Base-by-base conservation (phyloP, 108 stramenopile genomes). In the Bacterosira constricta region DNA sequence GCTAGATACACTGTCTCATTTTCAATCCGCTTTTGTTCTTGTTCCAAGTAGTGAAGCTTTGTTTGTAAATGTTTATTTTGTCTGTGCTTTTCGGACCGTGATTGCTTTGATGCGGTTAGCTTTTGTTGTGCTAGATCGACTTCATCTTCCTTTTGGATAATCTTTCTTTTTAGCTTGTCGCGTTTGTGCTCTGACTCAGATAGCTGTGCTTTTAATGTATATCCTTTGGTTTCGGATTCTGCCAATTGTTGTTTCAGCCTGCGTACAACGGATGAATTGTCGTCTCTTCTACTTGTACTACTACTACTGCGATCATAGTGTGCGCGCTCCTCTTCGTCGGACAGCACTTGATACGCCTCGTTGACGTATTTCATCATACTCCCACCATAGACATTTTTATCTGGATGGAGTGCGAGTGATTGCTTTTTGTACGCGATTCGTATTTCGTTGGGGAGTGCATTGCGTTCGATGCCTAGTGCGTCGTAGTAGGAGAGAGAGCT, bases 401-500 rank as follows among this genome's bases (percentile, higher is more conserved):
- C 52, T 21, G 52, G 52, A 15, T 53, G 52, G 25, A 53, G 21
- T 15, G 25, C 8, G 10, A 11, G 27, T 6, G 52, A 23, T 30
- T 30, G 27, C 20, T 15, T 6, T 27, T 27, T 23, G 25, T 53
- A 53, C 29, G 52, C 52, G 11, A 30, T 15, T 6, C 31, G 27
- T 26, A 53, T 53, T 6, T 53, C 25, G 3, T 53, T 30, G 3
- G 6, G 6, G 6, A 30, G 8, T 5, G 52, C 52, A 53, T 53
- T 27, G 21, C 29, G 25, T 6, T 6, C 4, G 3, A 53, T 26
- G 4, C 52, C 52, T 30, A 53, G 52, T 10, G 31, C 6, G 6
- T 53, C 52, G n/a, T 53, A 53, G 25, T 53, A n/a, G 25, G 52
- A 53, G 8, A 53, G 25, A 53, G n/a, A n/a, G n/a, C n/a, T n/a